Conservation (phyloP, 305 asterid species). For the Euphrasia arctica region DNA sequence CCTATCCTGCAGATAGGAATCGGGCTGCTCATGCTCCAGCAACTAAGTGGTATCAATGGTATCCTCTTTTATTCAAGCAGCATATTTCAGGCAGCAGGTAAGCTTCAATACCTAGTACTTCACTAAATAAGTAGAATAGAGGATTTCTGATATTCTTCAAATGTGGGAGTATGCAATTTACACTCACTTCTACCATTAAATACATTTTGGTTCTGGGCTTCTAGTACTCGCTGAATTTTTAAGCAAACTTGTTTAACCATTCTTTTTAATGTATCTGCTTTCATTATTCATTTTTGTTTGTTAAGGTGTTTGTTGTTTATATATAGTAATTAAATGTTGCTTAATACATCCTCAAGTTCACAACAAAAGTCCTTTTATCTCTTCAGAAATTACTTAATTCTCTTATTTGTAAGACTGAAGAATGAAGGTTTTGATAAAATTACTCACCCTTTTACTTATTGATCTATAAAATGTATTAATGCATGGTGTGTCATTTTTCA, state of each 20-base stretch:
- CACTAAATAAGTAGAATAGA: background rate
- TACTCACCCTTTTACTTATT: no score
- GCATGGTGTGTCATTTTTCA: background rate
- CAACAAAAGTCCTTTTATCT: no score
- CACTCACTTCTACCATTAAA: constrained; percentile 2
- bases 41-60: constrained; percentile 82
- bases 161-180: constrained; percentile 7
- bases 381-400: no score
- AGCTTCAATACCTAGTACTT: constrained; percentile 7
- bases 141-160: background rate
- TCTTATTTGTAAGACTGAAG: no score
- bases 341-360: no score
- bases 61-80: constrained; percentile 82
- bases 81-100: constrained; percentile 77
- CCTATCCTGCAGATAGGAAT: constrained; percentile 62
- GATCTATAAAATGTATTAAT: background rate
- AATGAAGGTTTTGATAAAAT: no score
- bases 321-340: background rate
- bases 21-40: constrained; percentile 82
- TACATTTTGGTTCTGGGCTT: constrained; percentile 2
- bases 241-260: background rate
- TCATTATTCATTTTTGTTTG: background rate
- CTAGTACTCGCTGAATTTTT: background rate
- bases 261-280: background rate
- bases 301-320: background rate